Evolutionary conservation across 805 yeast genomes (phyloP).

Genomic region (Starmerella riodocensis): DNA sequence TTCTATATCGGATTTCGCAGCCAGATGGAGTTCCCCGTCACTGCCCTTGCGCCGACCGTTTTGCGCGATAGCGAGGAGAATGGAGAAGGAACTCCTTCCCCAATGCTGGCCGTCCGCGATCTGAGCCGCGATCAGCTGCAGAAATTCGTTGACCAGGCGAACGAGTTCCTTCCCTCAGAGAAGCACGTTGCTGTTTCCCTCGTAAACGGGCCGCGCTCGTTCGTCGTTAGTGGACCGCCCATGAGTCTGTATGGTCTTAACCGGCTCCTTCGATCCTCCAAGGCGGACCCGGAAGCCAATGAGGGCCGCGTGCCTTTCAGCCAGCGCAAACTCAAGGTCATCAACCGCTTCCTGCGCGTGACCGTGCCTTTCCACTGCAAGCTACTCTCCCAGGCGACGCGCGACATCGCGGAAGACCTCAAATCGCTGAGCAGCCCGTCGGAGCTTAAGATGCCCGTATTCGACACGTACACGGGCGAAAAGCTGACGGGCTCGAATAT

Average conservation of each 20-base stretch:
- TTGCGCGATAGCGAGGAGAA: slow-evolving; percentile 83
- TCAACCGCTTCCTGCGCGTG: slow-evolving; percentile 88
- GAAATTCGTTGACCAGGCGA: slow-evolving; percentile 67
- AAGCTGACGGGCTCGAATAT: slow-evolving; percentile 49
- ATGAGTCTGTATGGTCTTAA: slow-evolving; percentile 94
- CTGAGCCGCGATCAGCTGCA: slow-evolving; percentile 70
- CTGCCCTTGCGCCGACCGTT: slow-evolving; percentile 86
- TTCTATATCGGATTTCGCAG: slow-evolving; percentile 92
- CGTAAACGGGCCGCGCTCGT: slow-evolving; percentile 87
- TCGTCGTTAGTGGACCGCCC: slow-evolving; percentile 96
- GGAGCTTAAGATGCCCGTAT: slow-evolving; percentile 67
- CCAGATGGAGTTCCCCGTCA: slow-evolving; percentile 79
- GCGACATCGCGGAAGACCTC: slow-evolving; percentile 53
- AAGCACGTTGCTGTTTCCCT: slow-evolving; percentile 84
- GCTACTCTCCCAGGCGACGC: slow-evolving; percentile 60
- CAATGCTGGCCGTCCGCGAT: slow-evolving; percentile 92
- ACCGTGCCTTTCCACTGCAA: slow-evolving; percentile 95
- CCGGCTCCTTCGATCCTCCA: slow-evolving; percentile 79
- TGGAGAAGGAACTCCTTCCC: slow-evolving; percentile 94
- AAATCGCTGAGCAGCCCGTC: slow-evolving; percentile 46
- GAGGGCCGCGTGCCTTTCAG: slow-evolving; percentile 89
- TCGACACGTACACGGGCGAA: slow-evolving; percentile 73
- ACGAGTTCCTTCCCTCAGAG: slow-evolving; percentile 82
- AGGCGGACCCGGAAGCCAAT: slow-evolving; percentile 87
- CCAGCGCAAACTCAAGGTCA: slow-evolving; percentile 85